Conservation (phyloP, 2,329 filamentous ascomycete species). For the Trichothecium sympodiale region DNA sequence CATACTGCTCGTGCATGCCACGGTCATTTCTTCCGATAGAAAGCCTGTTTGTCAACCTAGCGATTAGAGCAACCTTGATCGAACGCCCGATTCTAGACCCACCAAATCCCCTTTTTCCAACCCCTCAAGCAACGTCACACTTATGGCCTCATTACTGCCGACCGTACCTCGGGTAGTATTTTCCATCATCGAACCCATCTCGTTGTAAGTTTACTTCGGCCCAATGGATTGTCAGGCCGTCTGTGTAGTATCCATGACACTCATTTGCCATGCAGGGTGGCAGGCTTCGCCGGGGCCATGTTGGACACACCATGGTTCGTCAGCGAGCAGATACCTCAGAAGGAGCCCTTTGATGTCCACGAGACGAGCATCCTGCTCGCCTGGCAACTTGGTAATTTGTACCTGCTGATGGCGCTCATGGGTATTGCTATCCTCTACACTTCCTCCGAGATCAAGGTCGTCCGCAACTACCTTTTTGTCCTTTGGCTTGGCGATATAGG, state of each 20-base stretch:
- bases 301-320: conserved; percentile 51
- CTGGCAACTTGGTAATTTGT: conserved; percentile 59
- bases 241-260: not conserved
- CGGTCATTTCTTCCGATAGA: no score
- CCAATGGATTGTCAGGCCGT: not conserved
- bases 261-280: conserved; percentile 32
- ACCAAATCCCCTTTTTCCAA: not conserved
- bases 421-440: conserved; percentile 53
- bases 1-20: no score
- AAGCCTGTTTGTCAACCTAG: no score
- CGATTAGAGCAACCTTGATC: not conserved
- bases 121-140: not conserved
- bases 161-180: conserved; percentile 54
- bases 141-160: conserved; percentile 53
- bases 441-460: conserved; percentile 53
- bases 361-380: conserved; percentile 45
- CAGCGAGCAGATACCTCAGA: conserved; percentile 43
- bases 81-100: not conserved
- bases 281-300: conserved; percentile 46
- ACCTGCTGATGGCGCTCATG: conserved; percentile 53
- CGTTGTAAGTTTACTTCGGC: conserved; percentile 50
- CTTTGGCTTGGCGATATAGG: conserved; percentile 56
- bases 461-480: conserved; percentile 55
- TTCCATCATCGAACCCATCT: conserved; percentile 57
- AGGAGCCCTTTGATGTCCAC: conserved; percentile 22